These are phyloP conservation scores for Neocucurbitaria cava DNA, from an alignment of 2,329 filamentous ascomycete genomes.

Conservation along the genomic window DNA sequence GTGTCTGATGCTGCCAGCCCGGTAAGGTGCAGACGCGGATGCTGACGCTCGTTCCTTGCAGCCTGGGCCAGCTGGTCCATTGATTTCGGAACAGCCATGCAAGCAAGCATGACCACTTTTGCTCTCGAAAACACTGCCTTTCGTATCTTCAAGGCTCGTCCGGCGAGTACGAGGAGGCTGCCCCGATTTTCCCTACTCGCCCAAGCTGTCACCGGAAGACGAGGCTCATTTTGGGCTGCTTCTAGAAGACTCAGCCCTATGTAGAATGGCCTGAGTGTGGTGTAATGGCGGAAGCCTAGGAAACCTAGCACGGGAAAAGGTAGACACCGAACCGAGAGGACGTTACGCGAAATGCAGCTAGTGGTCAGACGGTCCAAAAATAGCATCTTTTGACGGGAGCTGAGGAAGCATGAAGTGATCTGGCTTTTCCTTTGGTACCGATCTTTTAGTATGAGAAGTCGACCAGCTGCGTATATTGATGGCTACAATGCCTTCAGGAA, in stretches of 20 bases:
- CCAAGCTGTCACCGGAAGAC: background rate
- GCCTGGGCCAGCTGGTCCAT: background rate
- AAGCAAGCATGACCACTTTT: background rate
- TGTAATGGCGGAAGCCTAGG: constrained; percentile 12
- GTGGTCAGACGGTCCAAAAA: constrained; percentile 23
- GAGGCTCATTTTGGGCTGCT: background rate
- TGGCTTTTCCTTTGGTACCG: background rate
- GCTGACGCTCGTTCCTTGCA: background rate
- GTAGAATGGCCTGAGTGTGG: constrained; percentile 1
- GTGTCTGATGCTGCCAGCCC: background rate
- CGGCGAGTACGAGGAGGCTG: background rate
- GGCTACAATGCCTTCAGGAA: too few relatives aligned
- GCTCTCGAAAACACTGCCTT: background rate
- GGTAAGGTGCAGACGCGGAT: background rate
- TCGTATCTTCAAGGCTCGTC: background rate
- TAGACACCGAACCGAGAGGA: constrained; percentile 7
- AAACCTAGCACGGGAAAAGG: constrained; percentile 6
- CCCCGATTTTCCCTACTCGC: background rate
- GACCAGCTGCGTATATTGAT: too few relatives aligned
- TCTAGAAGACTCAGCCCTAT: constrained; percentile 27
- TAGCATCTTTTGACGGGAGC: constrained; percentile 16
- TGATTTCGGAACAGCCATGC: background rate
- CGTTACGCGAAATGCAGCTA: constrained; percentile 2
- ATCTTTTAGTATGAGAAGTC: background rate
- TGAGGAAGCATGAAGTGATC: constrained; percentile 8